These are phyloP conservation scores for Fusarium buharicum DNA, from an alignment of 2,329 filamentous ascomycete species.

Conservation along the genomic window DNA sequence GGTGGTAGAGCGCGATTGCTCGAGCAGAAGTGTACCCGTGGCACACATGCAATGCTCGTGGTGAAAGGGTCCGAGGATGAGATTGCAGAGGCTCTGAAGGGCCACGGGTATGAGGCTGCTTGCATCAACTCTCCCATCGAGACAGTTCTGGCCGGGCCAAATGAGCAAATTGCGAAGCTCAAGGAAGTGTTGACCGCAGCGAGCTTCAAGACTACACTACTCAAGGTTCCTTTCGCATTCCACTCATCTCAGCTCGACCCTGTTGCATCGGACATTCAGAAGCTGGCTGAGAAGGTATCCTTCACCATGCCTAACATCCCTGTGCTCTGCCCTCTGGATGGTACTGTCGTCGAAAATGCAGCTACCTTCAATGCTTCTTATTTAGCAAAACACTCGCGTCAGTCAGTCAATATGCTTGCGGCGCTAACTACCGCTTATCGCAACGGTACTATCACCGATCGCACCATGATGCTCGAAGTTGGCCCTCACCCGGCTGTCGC, in stretches of 20 bases:
- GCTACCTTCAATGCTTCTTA: conserved; percentile 26
- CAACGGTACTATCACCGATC: conserved; percentile 6
- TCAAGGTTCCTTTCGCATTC: conserved; percentile 53
- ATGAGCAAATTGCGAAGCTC: conserved; percentile 17
- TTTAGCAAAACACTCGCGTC: conserved; percentile 25
- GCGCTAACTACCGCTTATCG: conserved; percentile 15
- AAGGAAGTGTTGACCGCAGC: conserved; percentile 16
- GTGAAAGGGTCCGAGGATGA: conserved; percentile 41
- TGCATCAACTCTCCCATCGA: conserved; percentile 74
- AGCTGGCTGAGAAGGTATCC: conserved; percentile 4
- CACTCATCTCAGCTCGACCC: conserved; percentile 53
- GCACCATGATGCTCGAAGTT: conserved; percentile 30
- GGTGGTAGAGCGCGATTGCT: conserved; percentile 68
- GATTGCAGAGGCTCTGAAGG: conserved; percentile 15
- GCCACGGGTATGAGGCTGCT: conserved; percentile 52
- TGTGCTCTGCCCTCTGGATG: conserved; percentile 25
- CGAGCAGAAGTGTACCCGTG: conserved; percentile 61
- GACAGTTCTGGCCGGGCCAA: conserved; percentile 58
- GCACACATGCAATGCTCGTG: conserved; percentile 51
- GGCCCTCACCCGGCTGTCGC: conserved; percentile 37
- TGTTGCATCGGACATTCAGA: conserved; percentile 61
- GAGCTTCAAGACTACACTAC: conserved; percentile 47
- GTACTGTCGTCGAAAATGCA: conserved; percentile 12
- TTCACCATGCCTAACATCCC: conserved; percentile 22
- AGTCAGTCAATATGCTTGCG: conserved; percentile 33